A percentile compares a stretch with the other conserved stretches of the same genome.
phyloP scores from a whole-genome alignment of 192 early-diverging fungal genomes.

The Backusella liffmaniae region DNA sequence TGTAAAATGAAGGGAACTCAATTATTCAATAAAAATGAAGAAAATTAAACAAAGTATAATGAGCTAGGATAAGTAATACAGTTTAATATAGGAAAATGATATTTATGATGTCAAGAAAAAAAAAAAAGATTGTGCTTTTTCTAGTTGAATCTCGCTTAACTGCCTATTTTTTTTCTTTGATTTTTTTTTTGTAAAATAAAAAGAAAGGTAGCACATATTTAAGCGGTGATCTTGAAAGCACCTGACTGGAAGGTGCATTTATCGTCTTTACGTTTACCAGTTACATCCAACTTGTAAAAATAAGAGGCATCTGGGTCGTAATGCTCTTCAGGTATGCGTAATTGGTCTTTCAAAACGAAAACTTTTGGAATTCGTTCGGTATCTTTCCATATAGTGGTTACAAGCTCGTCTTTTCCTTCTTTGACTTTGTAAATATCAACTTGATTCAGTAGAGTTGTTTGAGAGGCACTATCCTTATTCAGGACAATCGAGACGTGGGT shows the following conservation, averaged over 20 bases:
- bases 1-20: not conserved
- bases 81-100: not conserved
- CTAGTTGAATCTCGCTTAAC: not conserved
- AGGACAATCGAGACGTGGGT: conserved; percentile 8
- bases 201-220: not conserved
- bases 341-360: conserved; percentile 28
- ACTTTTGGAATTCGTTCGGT: conserved; percentile 1
- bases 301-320: not conserved
- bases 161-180: not conserved
- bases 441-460: conserved; percentile 18
- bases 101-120: not conserved
- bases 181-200: not conserved
- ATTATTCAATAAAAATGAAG: not conserved
- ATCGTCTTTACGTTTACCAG: not conserved
- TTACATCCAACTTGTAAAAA: conserved; percentile 15
- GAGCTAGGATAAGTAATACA: not conserved
- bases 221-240: conserved; percentile 12
- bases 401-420: conserved; percentile 8
- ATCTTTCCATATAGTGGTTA: conserved; percentile 10
- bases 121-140: not conserved
- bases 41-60: not conserved
- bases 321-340: not conserved
- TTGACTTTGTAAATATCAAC: conserved; percentile 23
- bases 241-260: conserved; percentile 17
- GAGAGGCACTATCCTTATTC: conserved; percentile 27